Conservation (phyloP, 805 yeast genomes). For the Dipodascopsis tothii region DNA sequence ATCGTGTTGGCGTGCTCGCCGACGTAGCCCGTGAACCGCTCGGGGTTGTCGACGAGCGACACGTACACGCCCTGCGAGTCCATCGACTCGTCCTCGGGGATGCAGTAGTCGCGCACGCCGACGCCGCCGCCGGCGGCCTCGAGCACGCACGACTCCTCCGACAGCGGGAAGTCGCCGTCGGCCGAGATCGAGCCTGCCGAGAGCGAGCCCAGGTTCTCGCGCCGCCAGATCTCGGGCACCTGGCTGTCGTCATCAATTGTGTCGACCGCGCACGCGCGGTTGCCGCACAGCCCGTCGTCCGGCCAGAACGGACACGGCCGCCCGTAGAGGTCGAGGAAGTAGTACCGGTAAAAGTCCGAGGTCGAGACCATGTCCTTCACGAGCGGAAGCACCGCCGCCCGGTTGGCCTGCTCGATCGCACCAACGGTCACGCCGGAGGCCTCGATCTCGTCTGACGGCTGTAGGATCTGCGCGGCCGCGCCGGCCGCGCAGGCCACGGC, state of each 20-base stretch:
- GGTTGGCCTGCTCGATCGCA: constrained; percentile 48
- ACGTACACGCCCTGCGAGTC: constrained; percentile 55
- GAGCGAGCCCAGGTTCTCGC: constrained; percentile 57
- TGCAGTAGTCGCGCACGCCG: constrained; percentile 41
- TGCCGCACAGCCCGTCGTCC: constrained; percentile 72
- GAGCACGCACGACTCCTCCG: constrained; percentile 25
- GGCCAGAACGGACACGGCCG: constrained; percentile 78
- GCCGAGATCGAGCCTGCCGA: constrained; percentile 27
- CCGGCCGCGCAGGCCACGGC: too few relatives aligned
- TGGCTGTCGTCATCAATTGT: constrained; percentile 66
- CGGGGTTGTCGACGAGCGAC: constrained; percentile 81
- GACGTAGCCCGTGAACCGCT: constrained; percentile 91
- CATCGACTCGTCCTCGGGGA: constrained; percentile 35
- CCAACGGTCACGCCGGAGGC: constrained; percentile 14
- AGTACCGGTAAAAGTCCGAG: constrained; percentile 77
- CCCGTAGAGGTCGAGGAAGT: constrained; percentile 68
- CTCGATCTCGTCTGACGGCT: constrained; percentile 5
- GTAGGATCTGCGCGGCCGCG: too few relatives aligned
- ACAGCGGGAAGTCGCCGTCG: constrained; percentile 35
- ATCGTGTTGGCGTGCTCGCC: constrained; percentile 87
- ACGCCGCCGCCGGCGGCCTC: constrained; percentile 37
- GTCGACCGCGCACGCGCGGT: constrained; percentile 84
- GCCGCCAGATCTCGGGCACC: constrained; percentile 65
- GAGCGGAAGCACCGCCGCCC: constrained; percentile 36
- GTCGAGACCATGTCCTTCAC: constrained; percentile 51